Base-by-base conservation (phyloP, 2,329 filamentous ascomycete genomes). In the Apiospora aurea region DNA sequence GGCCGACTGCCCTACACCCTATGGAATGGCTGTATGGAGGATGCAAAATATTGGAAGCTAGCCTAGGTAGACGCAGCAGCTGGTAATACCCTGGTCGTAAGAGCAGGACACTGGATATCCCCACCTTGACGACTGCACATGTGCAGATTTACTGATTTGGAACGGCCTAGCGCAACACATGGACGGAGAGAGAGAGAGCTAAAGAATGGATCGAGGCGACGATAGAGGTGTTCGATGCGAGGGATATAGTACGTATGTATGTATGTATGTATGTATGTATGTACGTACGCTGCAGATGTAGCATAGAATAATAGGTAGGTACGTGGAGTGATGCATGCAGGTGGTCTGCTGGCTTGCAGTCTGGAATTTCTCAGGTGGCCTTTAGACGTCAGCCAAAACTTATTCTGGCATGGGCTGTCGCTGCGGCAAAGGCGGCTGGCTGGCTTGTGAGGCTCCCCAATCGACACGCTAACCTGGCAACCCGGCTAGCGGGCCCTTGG, bases 11-110 rank as follows among this genome's bases (percentile, higher is more conserved):
- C 51, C 14, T 34, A 18, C 26, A 29, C 24, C 16, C 29, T 61
- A 61, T 26, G n/a, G 7, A 26, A 53, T 64, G 34, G 57, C 21
- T 64, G 57, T 64, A 61, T 61, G 26, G 51, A 29, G 14, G 26
- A 57, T 26, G 51, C 26, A 21, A 57, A 57, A 57, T 57, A 57
- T 38, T 21, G 53, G 29, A 61, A 38, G 53, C 53, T 38, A 61
- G 53, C 53, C 53, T 61, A 38, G 53, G 38, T 61, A 38, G 53
- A 61, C 53, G 38, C 53, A 61, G 53, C 53, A 61, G 53, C 29
- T 61, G 29, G 29, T 26, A 61, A 61, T 38, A 61, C 53, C 53
- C 53, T 61, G 53, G 53, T 61, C 16, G 53, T 34, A 38, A 34
- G 29, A n/a, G 34, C 18, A 64, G 57, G 34, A 61, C 29, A 14